Conservation (phyloP, 805 yeast genomes). For the Brettanomyces custersianus region DNA sequence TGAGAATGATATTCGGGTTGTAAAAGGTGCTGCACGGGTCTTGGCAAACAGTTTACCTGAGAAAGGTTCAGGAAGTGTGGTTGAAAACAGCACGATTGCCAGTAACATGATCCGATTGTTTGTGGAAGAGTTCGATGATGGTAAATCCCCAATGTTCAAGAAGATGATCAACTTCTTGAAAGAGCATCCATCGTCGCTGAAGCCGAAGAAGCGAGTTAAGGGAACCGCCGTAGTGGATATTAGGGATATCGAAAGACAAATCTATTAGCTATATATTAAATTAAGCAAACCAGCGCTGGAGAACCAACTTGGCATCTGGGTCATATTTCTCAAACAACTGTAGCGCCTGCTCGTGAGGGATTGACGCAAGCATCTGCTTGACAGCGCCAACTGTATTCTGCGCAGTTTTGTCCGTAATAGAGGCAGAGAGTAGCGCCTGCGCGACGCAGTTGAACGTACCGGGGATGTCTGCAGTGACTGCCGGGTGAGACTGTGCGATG, state of each 20-base stretch:
- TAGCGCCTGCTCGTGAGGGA: constrained; percentile 67
- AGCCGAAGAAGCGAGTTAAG: constrained; percentile 24
- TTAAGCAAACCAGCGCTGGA: constrained; percentile 25
- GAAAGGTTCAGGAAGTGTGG: constrained; percentile 9
- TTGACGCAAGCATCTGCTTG: constrained; percentile 50
- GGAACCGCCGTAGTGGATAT: constrained; percentile 19
- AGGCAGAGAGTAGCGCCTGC: constrained; percentile 61
- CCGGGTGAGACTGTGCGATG: constrained; percentile 57
- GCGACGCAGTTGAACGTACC: constrained; percentile 60
- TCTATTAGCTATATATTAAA: too few relatives aligned
- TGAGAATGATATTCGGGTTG: constrained; percentile 13
- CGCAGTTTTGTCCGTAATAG: constrained; percentile 67
- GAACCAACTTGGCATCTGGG: constrained; percentile 48
- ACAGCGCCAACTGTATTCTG: constrained; percentile 52
- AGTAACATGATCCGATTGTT: constrained; percentile 24
- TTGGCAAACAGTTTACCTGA: constrained; percentile 15
- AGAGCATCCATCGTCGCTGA: constrained; percentile 24
- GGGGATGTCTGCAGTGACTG: constrained; percentile 43
- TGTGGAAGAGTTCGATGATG: constrained; percentile 26
- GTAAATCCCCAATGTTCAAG: constrained; percentile 20
- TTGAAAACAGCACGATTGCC: constrained; percentile 18
- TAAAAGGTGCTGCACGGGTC: constrained; percentile 15
- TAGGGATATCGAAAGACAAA: too few relatives aligned
- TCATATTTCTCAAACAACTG: constrained; percentile 54
- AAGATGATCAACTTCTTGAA: constrained; percentile 19